phyloP scores from a whole-genome alignment of 345 rosid species.

The Gossypium ekmanianum region DNA sequence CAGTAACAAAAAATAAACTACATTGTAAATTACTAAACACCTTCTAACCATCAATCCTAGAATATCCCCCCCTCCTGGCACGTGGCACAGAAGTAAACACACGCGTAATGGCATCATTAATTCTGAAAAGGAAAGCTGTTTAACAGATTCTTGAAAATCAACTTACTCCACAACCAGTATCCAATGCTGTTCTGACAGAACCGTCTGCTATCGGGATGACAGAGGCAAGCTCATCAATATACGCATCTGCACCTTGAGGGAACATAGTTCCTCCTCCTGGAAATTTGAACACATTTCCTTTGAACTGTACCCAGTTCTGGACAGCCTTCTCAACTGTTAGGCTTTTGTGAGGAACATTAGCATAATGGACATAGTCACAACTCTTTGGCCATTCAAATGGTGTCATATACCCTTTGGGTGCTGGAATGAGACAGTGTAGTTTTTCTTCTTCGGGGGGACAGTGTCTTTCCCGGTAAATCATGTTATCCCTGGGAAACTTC shows the following conservation, averaged over 20 bases:
- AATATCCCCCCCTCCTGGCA: not conserved
- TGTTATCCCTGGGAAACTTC: constrained; percentile 86
- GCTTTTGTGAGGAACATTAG: constrained; percentile 90
- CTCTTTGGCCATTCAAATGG: constrained; percentile 98
- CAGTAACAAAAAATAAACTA: not conserved
- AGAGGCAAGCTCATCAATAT: constrained; percentile 79
- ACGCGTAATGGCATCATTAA: not conserved
- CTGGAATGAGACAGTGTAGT: constrained; percentile 78
- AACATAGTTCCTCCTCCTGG: constrained; percentile 99
- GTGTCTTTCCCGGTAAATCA: constrained; percentile 94
- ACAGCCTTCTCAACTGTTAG: constrained; percentile 85
- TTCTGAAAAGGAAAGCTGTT: not conserved
- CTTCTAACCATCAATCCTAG: not conserved
- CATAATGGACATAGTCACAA: constrained; percentile 82
- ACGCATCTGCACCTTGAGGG: constrained; percentile 97
- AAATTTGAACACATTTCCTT: constrained; percentile 86
- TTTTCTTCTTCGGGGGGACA: constrained; percentile 84
- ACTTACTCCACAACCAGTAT: constrained; percentile 97
- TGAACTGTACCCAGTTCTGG: constrained; percentile 91
- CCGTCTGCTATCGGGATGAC: constrained; percentile 91
- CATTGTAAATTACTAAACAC: not conserved
- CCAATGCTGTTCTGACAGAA: constrained; percentile 84
- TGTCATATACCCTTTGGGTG: constrained; percentile 83
- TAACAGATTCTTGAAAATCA: constrained; percentile 5
- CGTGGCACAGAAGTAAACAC: not conserved